These are phyloP conservation scores for Tetrapisispora taiwanensis DNA, from an alignment of 805 yeast species.

Conservation along the genomic window DNA sequence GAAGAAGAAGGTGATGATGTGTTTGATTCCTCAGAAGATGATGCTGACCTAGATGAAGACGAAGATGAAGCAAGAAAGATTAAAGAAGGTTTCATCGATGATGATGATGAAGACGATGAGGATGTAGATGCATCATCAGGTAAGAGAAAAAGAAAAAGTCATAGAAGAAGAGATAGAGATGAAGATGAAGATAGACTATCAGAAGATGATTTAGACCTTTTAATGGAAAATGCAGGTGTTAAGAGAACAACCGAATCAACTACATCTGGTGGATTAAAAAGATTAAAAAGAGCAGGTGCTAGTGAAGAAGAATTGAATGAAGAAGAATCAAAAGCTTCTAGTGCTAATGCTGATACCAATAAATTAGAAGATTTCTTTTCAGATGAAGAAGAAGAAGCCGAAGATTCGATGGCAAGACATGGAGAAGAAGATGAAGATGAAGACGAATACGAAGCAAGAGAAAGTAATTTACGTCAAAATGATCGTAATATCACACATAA, in stretches of 20 bases:
- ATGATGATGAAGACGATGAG: slow-evolving; percentile 44
- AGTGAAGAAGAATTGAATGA: slow-evolving; percentile 25
- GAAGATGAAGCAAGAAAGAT: slow-evolving; percentile 80
- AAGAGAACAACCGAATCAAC: slow-evolving; percentile 32
- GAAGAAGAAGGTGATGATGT: slow-evolving; percentile 40
- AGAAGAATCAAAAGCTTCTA: slow-evolving; percentile 11
- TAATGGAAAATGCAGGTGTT: slow-evolving; percentile 87
- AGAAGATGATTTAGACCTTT: slow-evolving; percentile 88
- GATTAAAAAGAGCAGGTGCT: slow-evolving; percentile 67
- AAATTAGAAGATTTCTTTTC: slow-evolving; percentile 34
- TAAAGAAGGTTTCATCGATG: slow-evolving; percentile 88
- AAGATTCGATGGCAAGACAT: slow-evolving; percentile 26
- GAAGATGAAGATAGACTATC: slow-evolving; percentile 62
- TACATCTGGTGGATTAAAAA: slow-evolving; percentile 47
- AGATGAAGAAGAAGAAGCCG: slow-evolving; percentile 25
- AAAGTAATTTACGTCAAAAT: slow-evolving; percentile 12
- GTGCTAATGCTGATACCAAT: slow-evolving; percentile 11
- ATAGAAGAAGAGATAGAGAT: slow-evolving; percentile 32
- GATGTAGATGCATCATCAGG: slow-evolving; percentile 17
- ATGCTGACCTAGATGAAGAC: slow-evolving; percentile 76
- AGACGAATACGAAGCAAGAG: slow-evolving; percentile 7
- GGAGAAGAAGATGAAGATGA: slow-evolving; percentile 25
- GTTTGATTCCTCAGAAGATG: slow-evolving; percentile 79
- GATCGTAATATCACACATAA: slow-evolving; percentile 25
- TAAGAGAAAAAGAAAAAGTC: slow-evolving; percentile 29